Conservation (phyloP, 257 asterid genomes). For the Gentiana macrophylla region DNA sequence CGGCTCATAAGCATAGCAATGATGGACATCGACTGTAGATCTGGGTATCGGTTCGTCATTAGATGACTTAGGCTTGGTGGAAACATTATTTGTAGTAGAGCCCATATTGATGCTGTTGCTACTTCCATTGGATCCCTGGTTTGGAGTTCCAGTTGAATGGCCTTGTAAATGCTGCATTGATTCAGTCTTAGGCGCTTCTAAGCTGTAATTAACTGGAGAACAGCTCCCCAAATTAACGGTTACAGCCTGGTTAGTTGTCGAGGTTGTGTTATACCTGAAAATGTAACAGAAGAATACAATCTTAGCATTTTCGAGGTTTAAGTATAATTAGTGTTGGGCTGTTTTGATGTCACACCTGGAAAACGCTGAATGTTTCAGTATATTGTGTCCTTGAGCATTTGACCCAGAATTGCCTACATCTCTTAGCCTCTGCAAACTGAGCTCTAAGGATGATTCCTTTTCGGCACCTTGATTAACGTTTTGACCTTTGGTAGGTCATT, state of each 20-base stretch:
- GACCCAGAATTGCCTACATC: constrained; percentile 22
- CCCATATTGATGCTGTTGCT: constrained; percentile 43
- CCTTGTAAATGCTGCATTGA: constrained; percentile 24
- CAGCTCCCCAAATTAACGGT: constrained; percentile 39
- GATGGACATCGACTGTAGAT: constrained; percentile 9
- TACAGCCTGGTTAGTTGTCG: constrained; percentile 29
- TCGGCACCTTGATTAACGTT: constrained; percentile 12
- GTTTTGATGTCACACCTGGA: constrained; percentile 21
- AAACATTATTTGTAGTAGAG: constrained; percentile 35
- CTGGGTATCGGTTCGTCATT: constrained; percentile 8
- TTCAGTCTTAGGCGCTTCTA: constrained; percentile 33
- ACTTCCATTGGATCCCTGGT: constrained; percentile 36
- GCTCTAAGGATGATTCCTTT: constrained; percentile 29
- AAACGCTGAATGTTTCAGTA: constrained; percentile 39
- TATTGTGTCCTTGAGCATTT: constrained; percentile 28
- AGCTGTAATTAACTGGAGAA: constrained; percentile 32
- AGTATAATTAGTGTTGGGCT: background rate
- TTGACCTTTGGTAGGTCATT: constrained; percentile 16
- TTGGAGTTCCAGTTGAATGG: constrained; percentile 29
- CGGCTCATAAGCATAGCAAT: constrained; percentile 23
- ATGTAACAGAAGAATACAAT: background rate
- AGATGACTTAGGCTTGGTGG: constrained; percentile 19
- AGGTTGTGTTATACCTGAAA: constrained; percentile 30
- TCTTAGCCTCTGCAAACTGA: constrained; percentile 25
- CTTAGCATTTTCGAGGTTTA: background rate